Percentiles rank a stretch among this genome's conserved stretches.
These are phyloP conservation scores for Candida methanosorbosa DNA, from an alignment of 805 yeast species.

Conservation along the genomic window DNA sequence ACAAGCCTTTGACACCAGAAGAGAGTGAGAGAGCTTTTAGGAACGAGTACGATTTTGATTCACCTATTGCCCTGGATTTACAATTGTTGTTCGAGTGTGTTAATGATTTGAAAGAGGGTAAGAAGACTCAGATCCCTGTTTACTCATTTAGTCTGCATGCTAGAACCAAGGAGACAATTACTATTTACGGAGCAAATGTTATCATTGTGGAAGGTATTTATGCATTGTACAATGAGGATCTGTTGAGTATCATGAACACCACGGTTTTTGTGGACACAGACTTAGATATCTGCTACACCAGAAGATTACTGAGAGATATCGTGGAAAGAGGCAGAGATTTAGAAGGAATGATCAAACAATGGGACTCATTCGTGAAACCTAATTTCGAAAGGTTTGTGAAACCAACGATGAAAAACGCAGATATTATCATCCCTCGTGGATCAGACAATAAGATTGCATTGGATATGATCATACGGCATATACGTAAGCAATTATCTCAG, in stretches of 20 bases:
- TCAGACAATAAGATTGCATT: constrained; percentile 77
- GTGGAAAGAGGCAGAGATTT: constrained; percentile 80
- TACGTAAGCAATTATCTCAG: constrained; percentile 55
- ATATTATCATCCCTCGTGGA: constrained; percentile 86
- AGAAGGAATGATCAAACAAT: constrained; percentile 74
- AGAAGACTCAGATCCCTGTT: constrained; percentile 55
- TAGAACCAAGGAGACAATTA: constrained; percentile 53
- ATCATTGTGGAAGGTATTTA: constrained; percentile 89
- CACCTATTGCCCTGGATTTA: constrained; percentile 76
- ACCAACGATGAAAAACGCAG: constrained; percentile 75
- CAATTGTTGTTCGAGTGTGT: constrained; percentile 63
- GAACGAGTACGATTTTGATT: constrained; percentile 77
- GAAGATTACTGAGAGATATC: constrained; percentile 83
- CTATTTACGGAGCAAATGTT: constrained; percentile 90
- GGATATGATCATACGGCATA: constrained; percentile 68
- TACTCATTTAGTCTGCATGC: constrained; percentile 59
- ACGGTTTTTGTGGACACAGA: constrained; percentile 93
- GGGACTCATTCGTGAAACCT: constrained; percentile 90
- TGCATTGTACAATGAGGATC: constrained; percentile 62
- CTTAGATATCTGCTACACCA: constrained; percentile 82
- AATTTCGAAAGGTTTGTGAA: constrained; percentile 68
- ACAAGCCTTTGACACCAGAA: constrained; percentile 60
- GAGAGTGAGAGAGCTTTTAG: constrained; percentile 56
- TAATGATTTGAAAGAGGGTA: constrained; percentile 60
- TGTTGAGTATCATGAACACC: constrained; percentile 71